Conservation (phyloP, 495 filamentous ascomycete genomes). For the Collariella sp. region DNA sequence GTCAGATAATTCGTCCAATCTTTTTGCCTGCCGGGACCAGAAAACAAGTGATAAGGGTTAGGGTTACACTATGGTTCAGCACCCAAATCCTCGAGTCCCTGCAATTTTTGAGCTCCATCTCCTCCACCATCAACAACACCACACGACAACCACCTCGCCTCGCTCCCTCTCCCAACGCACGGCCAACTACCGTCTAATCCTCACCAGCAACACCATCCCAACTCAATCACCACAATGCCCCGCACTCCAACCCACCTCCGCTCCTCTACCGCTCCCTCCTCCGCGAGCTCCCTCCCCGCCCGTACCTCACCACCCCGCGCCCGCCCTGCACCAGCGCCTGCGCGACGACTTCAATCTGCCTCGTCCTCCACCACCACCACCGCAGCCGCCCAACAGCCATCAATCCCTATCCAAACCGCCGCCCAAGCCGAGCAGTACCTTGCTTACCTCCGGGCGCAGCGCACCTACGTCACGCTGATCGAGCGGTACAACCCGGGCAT, state of each 20-base stretch:
- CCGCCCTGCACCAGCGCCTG: slow-evolving; percentile 55
- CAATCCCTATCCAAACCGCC: slow-evolving; percentile 28
- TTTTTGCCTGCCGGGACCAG: slow-evolving; percentile 8
- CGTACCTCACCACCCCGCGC: slow-evolving; percentile 41
- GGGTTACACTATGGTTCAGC: slow-evolving; percentile 17
- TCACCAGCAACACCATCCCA: neutral
- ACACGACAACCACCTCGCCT: neutral
- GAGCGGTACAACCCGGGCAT: slow-evolving; percentile 92
- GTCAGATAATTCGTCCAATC: neutral
- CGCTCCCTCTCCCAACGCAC: neutral
- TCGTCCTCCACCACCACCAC: neutral
- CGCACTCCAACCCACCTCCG: slow-evolving; percentile 45
- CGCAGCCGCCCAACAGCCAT: neutral
- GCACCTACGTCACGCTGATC: slow-evolving; percentile 66
- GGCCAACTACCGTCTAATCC: neutral
- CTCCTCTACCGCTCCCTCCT: slow-evolving; percentile 84
- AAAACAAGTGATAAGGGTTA: slow-evolving; percentile 13
- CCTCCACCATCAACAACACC: neutral
- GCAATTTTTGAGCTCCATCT: neutral
- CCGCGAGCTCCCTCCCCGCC: slow-evolving; percentile 74
- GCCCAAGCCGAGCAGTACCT: slow-evolving; percentile 67
- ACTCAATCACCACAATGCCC: slow-evolving; percentile 17
- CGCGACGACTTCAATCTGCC: slow-evolving; percentile 41
- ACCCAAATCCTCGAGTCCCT: neutral
- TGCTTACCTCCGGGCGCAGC: slow-evolving; percentile 72